Conservation (phyloP, 2,329 filamentous ascomycete genomes). For the Akanthomyces uredinophilus region DNA sequence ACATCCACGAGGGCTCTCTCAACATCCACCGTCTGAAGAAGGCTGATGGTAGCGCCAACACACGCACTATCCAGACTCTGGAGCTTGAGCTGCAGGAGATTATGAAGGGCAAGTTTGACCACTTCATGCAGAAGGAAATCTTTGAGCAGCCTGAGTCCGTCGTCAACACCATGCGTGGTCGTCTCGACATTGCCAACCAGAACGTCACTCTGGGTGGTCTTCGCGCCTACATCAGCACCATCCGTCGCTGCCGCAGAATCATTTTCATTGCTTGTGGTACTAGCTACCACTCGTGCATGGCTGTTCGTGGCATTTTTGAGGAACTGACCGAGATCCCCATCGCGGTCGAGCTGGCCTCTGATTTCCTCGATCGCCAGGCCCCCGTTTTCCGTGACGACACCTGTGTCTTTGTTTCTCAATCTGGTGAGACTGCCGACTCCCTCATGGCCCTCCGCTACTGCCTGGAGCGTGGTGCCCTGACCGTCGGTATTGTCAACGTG, state of each 20-base stretch:
- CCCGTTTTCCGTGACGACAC: conserved; percentile 99
- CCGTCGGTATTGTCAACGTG: conserved; percentile 97
- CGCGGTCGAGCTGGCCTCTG: conserved; percentile 90
- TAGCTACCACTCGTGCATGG: conserved; percentile 99
- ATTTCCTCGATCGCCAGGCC: conserved; percentile 94
- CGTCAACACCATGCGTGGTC: conserved; percentile 99
- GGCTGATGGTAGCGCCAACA: conserved; percentile 92
- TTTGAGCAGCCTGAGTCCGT: conserved; percentile 99
- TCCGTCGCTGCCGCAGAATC: conserved; percentile 91
- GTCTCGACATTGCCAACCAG: conserved; percentile 89
- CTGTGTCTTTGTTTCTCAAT: conserved; percentile 97
- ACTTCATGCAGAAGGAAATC: conserved; percentile 99
- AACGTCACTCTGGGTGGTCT: conserved; percentile 92
- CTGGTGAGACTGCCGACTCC: conserved; percentile 96
- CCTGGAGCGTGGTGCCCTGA: conserved; percentile 92
- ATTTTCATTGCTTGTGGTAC: conserved; percentile 99
- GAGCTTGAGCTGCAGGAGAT: conserved; percentile 99
- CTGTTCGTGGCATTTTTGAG: conserved; percentile 94
- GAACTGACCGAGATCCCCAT: conserved; percentile 98
- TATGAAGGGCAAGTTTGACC: conserved; percentile 99
- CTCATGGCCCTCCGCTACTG: conserved; percentile 97
- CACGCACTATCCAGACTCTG: conserved; percentile 95
- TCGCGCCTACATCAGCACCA: conserved; percentile 92
- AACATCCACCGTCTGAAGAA: conserved; percentile 99
- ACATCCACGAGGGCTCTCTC: conserved; percentile 97